Evolutionary conservation across 169 alveolate genomes (phyloP).

Genomic region (Toxoplasma gondii): DNA sequence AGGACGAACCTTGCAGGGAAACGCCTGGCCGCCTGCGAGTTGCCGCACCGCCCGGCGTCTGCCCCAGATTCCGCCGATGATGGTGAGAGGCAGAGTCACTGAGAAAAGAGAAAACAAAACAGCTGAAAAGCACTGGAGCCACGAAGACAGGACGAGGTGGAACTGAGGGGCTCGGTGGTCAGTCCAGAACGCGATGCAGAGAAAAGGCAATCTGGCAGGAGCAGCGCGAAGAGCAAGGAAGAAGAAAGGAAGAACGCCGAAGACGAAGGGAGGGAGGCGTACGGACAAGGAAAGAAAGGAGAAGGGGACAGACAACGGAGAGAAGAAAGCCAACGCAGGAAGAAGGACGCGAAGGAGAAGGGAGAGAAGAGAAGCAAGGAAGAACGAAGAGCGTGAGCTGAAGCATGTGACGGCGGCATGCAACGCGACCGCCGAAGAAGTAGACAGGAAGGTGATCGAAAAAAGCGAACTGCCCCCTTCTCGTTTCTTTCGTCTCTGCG

Average conservation of each 20-base stretch:
- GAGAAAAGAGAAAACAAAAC: background rate
- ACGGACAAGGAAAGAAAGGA: background rate
- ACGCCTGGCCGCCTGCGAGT: conserved; percentile 40
- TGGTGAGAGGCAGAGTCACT: conserved; percentile 55
- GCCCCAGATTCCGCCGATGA: conserved; percentile 56
- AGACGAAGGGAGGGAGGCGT: background rate
- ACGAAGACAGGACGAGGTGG: background rate
- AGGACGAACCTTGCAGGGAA: conserved; percentile 55
- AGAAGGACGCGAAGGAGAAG: background rate
- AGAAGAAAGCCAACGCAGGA: background rate
- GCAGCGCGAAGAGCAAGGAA: background rate
- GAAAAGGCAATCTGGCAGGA: too few relatives aligned
- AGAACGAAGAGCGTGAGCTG: background rate
- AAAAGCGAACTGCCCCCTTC: too few relatives aligned
- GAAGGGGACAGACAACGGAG: background rate
- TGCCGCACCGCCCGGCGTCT: conserved; percentile 5
- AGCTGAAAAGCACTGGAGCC: background rate
- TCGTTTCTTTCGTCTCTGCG: too few relatives aligned
- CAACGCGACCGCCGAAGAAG: too few relatives aligned
- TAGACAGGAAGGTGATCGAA: too few relatives aligned
- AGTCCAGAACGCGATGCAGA: background rate
- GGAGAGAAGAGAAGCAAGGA: background rate
- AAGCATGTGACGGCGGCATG: background rate
- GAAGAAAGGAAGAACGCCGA: background rate
- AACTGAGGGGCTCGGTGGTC: background rate